Percentiles rank a stretch among this genome's conserved stretches.
Evolutionary conservation across 805 yeast species (phyloP).

Genomic region (Wickerhamomyces bovis): DNA sequence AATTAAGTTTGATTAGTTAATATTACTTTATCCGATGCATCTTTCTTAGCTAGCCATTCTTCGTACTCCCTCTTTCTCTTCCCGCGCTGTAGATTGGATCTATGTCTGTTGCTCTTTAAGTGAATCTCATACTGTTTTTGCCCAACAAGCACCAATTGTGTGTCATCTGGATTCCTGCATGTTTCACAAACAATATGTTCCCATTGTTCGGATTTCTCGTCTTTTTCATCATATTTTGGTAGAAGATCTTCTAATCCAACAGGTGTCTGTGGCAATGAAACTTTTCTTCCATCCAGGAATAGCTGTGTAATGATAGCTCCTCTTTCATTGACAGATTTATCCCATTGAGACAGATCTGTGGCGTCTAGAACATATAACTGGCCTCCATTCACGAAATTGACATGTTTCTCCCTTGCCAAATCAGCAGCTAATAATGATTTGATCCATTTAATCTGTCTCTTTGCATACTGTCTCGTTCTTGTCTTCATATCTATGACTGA

Average conservation of each 20-base stretch:
- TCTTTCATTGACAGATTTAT: slow-evolving; percentile 42
- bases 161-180: slow-evolving; percentile 53
- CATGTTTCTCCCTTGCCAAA: slow-evolving; percentile 39
- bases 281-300: slow-evolving; percentile 27
- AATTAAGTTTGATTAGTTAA: slow-evolving; percentile 20
- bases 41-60: slow-evolving; percentile 27
- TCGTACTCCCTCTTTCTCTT: slow-evolving; percentile 50
- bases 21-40: not conserved
- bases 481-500: slow-evolving; percentile 75
- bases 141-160: slow-evolving; percentile 64
- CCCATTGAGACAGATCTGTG: slow-evolving; percentile 62
- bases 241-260: slow-evolving; percentile 26
- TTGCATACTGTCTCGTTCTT: slow-evolving; percentile 81
- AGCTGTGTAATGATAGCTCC: slow-evolving; percentile 45
- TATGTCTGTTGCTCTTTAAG: slow-evolving; percentile 61
- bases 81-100: slow-evolving; percentile 40
- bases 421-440: slow-evolving; percentile 61
- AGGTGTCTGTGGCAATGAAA: slow-evolving; percentile 30
- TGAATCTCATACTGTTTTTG: slow-evolving; percentile 67
- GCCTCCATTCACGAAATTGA: slow-evolving; percentile 51
- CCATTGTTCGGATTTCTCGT: slow-evolving; percentile 41
- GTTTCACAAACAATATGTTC: slow-evolving; percentile 59
- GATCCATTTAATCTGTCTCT: slow-evolving; percentile 88
- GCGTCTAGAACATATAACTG: slow-evolving; percentile 70
- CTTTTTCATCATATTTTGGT: slow-evolving; percentile 10